Base-by-base conservation (phyloP, 495 filamentous ascomycete genomes). In the Usnea hakonensis region DNA sequence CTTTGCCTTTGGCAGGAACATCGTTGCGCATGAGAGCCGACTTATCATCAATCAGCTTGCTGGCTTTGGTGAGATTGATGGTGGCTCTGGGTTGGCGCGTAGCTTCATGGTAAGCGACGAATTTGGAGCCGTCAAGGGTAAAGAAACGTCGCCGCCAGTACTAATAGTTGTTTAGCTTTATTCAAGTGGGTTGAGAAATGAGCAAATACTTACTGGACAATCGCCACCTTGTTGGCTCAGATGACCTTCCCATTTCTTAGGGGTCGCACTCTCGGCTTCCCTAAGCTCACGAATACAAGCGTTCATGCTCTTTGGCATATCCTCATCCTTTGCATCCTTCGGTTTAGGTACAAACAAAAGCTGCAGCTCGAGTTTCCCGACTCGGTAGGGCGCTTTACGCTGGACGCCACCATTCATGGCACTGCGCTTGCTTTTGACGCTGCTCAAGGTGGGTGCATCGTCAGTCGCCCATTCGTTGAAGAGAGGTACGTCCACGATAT, bases 401-500 rank as follows among this genome's bases (percentile, higher is more conserved):
- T 87, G 82, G 10, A 75, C 67, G 2, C 79, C 79, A 23, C 78
- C 77, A 43, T 87, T 80, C 2, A 77, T 71, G 16, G 82, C 84
- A 64, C 80, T 86, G 64, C 90, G 89, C 79, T 95, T 96, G 77
- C 88, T 95, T 79, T 92, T 95, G 41, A 96, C 85, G 70, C 89
- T 95, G 57, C 78, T 84, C 48, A 52, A 17, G 16, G 85, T 81
- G 44, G 79, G 77, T 37, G 84, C 82, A 55, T 93, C 87, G 67
- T 98, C 94, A 19, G 87, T 84, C 14, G 94, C 95, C 94, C 94
- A 98, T 75, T 98, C 95, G 69, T 98, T 98, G 78, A 95, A 98
- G 71, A 90, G 91, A 21, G 91, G 87, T 55, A 97, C 82, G 65
- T 96, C 91, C 44, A 90, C 90, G 57, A 83, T 87, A 65, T 94